These are phyloP conservation scores for Platanthera guangdongensis DNA, from an alignment of 106 monocot genomes.

Conservation along the genomic window DNA sequence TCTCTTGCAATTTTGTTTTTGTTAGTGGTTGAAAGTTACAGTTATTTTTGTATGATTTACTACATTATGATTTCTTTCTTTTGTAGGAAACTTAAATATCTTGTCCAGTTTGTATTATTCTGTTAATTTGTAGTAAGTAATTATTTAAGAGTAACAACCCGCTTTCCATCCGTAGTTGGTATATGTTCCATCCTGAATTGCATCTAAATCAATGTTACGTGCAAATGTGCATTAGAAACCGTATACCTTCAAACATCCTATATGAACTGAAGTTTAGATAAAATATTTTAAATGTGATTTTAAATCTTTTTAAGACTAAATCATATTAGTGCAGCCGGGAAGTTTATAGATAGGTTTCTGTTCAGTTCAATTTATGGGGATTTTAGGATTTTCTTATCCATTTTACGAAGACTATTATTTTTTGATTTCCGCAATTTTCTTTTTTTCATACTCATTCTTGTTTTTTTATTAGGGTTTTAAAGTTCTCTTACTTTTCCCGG, in stretches of 20 bases:
- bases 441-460: too few relatives aligned
- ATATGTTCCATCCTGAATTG: background rate
- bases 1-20: background rate
- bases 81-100: background rate
- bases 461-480: too few relatives aligned
- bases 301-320: background rate
- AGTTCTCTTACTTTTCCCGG: too few relatives aligned
- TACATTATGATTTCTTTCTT: background rate
- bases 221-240: background rate
- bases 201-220: background rate
- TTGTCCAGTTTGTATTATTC: background rate
- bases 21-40: background rate
- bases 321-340: background rate
- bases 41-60: background rate
- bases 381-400: background rate
- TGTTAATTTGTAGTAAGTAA: background rate
- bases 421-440: too few relatives aligned
- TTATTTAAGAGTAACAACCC: background rate
- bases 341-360: background rate
- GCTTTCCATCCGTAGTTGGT: background rate
- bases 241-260: background rate
- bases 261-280: background rate
- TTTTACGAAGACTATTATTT: background rate
- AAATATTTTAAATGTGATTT: background rate
- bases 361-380: background rate